Conservation (phyloP, 306 rosid genomes). For the Quercus wislizeni region DNA sequence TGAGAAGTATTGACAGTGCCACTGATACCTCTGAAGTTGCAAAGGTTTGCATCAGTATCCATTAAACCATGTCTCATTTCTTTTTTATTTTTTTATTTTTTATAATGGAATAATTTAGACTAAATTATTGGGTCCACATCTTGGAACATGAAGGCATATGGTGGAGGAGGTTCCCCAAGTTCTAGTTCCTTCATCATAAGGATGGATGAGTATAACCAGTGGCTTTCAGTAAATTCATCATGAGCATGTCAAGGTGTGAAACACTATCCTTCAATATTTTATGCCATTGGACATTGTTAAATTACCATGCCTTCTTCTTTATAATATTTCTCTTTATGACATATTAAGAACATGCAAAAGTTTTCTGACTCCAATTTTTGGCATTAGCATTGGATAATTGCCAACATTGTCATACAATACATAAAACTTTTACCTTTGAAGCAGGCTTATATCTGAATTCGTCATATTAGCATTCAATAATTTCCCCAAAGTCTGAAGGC, state of each 20-base stretch:
- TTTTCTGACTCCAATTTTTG: background rate
- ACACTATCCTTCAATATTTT: background rate
- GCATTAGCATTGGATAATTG: background rate
- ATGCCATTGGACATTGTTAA: background rate
- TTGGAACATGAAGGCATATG: constrained; percentile 55
- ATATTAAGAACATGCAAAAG: background rate
- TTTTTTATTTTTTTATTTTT: no score
- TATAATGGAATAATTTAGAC: no score
- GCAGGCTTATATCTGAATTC: no score
- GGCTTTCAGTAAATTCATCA: constrained; percentile 43
- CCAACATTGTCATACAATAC: background rate
- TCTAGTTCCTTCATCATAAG: constrained; percentile 88
- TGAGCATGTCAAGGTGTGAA: constrained; percentile 30
- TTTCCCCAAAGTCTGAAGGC: no score
- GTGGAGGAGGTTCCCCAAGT: constrained; percentile 81
- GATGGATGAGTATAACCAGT: constrained; percentile 84
- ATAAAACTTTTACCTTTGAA: background rate
- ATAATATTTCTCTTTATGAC: background rate
- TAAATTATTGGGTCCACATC: no score
- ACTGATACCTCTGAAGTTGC: no score
- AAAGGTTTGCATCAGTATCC: no score
- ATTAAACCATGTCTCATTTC: no score
- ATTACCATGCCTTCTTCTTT: background rate
- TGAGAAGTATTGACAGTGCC: no score
- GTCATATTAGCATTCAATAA: no score